Base-by-base conservation (phyloP, 768 basidiomycete genomes). In the Leccinum variicolor region DNA sequence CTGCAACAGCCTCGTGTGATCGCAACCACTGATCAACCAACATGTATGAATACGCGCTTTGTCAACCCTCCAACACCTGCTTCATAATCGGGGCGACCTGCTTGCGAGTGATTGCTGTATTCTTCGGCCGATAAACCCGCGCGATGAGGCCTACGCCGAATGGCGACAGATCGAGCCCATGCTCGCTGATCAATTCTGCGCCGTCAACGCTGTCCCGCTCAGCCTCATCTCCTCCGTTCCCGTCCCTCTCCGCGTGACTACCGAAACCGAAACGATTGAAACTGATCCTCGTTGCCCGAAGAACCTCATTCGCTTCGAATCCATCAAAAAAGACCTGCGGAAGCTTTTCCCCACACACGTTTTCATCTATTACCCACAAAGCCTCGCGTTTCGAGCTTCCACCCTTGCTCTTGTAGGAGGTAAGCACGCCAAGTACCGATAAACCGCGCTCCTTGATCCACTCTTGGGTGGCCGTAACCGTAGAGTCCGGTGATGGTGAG, bases 401-500 rank as follows among this genome's bases (percentile, higher is more conserved):
- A 41, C 77, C 76, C 50, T 73, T 74, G 28, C 64, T 69, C 19
- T 74, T 76, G 76, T 84, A 96, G 1, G 85, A 81, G 6, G 93
- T 95, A 45, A 98, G 78, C 33, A 95, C 81, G 1, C 94, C 95
- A 1, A 91, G 82, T 23, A 92, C 74, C 8, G 82, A 77, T 5
- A 98, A 73, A 0, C 74, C 74, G 13, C 84, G 81, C 58, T 89
- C 83, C 9, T 73, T 70, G 81, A 92, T 87, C 84, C 87, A 97
- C 26, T 46, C 67, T 28, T 79, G 74, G 2, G 78, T 66, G 25
- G 57, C 58, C 7, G 17, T 50, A 4, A 57, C 57, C n/a, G 48
- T 53, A 11, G 58, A 56, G 1, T 53, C 17, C 3, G 66, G 68
- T 2, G 62, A 65, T 5, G 73, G 75, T 1, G 59, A 71, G 53